These are phyloP conservation scores for Vanrija pseudolonga DNA, from an alignment of 1,284 basidiomycete species.

Conservation along the genomic window DNA sequence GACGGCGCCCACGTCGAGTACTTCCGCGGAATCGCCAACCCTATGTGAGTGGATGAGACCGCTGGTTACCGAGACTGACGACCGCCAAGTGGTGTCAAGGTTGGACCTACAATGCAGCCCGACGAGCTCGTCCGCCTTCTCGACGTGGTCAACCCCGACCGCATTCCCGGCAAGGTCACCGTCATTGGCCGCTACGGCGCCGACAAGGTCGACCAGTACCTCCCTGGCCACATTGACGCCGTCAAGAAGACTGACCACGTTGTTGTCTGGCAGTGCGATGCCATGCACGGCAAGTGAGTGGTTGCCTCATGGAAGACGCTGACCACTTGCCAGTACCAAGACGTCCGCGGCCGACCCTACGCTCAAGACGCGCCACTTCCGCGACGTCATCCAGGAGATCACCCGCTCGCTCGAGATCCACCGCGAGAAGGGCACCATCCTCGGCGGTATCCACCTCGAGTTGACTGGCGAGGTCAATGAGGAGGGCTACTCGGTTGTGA, in stretches of 20 bases:
- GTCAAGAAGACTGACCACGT: slow-evolving; percentile 77
- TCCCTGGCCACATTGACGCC: slow-evolving; percentile 77
- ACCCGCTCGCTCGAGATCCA: slow-evolving; percentile 79
- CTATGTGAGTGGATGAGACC: slow-evolving; percentile 55
- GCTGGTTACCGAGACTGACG: slow-evolving; percentile 6
- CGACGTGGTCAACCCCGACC: slow-evolving; percentile 80
- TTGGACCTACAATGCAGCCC: slow-evolving; percentile 78
- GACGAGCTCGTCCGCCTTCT: slow-evolving; percentile 78
- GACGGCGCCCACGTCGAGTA: slow-evolving; percentile 94
- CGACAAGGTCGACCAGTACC: slow-evolving; percentile 69
- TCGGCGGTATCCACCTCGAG: slow-evolving; percentile 95
- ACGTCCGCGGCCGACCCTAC: slow-evolving; percentile 61
- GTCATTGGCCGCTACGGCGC: slow-evolving; percentile 93
- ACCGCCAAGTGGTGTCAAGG: slow-evolving; percentile 69
- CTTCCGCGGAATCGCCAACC: slow-evolving; percentile 90
- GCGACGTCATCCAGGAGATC: slow-evolving; percentile 85
- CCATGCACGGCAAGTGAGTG: slow-evolving; percentile 61
- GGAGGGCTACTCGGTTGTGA: slow-evolving; percentile 78
- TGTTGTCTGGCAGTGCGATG: slow-evolving; percentile 92
- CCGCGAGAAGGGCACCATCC: slow-evolving; percentile 61
- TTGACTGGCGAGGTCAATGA: slow-evolving; percentile 93
- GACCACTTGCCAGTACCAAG: slow-evolving; percentile 60
- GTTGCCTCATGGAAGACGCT: not conserved
- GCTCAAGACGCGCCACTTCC: slow-evolving; percentile 85
- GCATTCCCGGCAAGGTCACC: slow-evolving; percentile 77